A percentile compares a stretch with the other conserved stretches of the same genome.
These are phyloP conservation scores for Podaxis rugospora DNA, from an alignment of 768 basidiomycete species.

Conservation along the genomic window DNA sequence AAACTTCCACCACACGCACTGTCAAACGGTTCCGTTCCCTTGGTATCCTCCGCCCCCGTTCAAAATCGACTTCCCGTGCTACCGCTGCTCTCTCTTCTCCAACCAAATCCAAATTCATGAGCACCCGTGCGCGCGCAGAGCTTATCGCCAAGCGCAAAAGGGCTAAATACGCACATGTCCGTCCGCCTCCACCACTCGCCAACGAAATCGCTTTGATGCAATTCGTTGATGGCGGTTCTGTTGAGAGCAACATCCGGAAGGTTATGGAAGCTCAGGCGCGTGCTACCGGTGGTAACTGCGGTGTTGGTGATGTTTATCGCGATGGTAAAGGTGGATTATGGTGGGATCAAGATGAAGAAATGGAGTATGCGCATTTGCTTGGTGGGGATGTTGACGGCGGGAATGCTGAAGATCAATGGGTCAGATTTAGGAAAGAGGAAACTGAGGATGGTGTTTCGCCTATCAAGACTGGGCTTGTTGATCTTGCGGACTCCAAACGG, in stretches of 20 bases:
- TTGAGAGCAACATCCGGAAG: slow-evolving; percentile 50
- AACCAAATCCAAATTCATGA: slow-evolving; percentile 11
- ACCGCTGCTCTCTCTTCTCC: slow-evolving; percentile 15
- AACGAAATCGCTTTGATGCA: slow-evolving; percentile 70
- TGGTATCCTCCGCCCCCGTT: slow-evolving; percentile 8
- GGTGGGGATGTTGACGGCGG: slow-evolving; percentile 27
- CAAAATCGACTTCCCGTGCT: slow-evolving; percentile 6
- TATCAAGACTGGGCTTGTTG: slow-evolving; percentile 5
- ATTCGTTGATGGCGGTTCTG: slow-evolving; percentile 58
- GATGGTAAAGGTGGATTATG: slow-evolving; percentile 62
- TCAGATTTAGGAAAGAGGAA: slow-evolving; percentile 15
- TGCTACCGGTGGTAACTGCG: slow-evolving; percentile 26
- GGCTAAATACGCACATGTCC: slow-evolving; percentile 39
- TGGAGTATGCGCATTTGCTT: slow-evolving; percentile 64
- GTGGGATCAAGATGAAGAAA: slow-evolving; percentile 69
- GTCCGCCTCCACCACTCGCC: slow-evolving; percentile 48
- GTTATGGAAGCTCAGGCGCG: slow-evolving; percentile 54
- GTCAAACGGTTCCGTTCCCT: slow-evolving; percentile 16
- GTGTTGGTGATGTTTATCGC: slow-evolving; percentile 51
- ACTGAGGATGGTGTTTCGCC: slow-evolving; percentile 6
- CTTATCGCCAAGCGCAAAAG: slow-evolving; percentile 45
- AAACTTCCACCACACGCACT: slow-evolving; percentile 6
- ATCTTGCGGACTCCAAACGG: slow-evolving; percentile 26
- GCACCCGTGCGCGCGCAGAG: slow-evolving; percentile 6
- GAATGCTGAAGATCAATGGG: slow-evolving; percentile 24